phyloP scores from a whole-genome alignment of 306 rosid genomes.

The Sphenostylis stenocarpa region DNA sequence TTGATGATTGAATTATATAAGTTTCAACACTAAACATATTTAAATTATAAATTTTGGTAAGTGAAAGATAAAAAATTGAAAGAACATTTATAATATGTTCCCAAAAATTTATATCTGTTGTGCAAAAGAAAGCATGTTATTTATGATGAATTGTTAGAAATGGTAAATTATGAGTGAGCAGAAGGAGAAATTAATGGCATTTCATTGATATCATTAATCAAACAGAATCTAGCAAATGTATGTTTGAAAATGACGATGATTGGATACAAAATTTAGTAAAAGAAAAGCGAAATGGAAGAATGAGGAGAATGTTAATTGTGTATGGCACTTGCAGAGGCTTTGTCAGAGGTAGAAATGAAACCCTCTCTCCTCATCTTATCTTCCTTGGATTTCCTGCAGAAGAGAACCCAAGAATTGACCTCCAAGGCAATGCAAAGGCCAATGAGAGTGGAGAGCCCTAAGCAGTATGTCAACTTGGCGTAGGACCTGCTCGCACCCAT shows the following conservation, averaged over 20 bases:
- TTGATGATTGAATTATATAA: too few species aligned
- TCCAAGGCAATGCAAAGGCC: slow-evolving; percentile 79
- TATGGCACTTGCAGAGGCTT: slow-evolving; percentile 58
- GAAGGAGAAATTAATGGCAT: too few species aligned
- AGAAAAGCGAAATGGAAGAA: neutral
- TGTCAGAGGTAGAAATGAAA: slow-evolving; percentile 58
- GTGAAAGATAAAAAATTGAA: too few species aligned
- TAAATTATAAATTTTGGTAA: too few species aligned
- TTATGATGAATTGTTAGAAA: too few species aligned
- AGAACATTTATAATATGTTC: too few species aligned
- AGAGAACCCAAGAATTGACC: slow-evolving; percentile 93
- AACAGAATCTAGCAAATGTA: too few species aligned
- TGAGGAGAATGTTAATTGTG: slow-evolving; percentile 16
- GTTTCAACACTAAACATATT: too few species aligned
- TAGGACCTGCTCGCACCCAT: slow-evolving; percentile 87
- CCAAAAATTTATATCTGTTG: too few species aligned
- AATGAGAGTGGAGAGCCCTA: slow-evolving; percentile 65
- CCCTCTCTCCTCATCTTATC: slow-evolving; percentile 87
- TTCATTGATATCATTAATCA: too few species aligned
- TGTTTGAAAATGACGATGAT: neutral
- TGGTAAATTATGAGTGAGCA: too few species aligned
- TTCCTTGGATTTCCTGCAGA: slow-evolving; percentile 85
- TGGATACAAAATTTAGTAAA: neutral
- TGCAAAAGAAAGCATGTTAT: too few species aligned
- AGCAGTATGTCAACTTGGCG: slow-evolving; percentile 71